These are phyloP conservation scores for Kwoniella heveanensis DNA, from an alignment of 768 basidiomycete species.

Conservation along the genomic window DNA sequence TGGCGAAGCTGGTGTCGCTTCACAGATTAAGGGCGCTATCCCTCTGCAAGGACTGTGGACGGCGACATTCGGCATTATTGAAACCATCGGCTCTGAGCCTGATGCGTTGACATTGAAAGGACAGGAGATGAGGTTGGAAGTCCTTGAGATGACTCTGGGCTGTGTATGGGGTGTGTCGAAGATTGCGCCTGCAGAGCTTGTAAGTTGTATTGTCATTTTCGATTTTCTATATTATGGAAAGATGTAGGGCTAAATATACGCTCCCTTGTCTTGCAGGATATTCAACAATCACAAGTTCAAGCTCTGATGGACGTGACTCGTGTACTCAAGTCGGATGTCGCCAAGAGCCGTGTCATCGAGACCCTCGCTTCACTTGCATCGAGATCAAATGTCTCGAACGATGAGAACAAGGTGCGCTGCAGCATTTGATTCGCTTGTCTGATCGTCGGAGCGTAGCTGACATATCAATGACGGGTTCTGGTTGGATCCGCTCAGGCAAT, in stretches of 20 bases:
- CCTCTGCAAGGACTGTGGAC: conserved; percentile 65
- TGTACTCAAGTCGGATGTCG: conserved; percentile 61
- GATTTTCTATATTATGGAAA: no score
- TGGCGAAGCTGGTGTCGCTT: conserved; percentile 52
- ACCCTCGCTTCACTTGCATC: conserved; percentile 83
- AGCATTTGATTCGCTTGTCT: no score
- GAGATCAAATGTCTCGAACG: conserved; percentile 63
- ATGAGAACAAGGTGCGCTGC: conserved; percentile 65
- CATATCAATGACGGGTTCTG: no score
- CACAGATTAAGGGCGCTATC: conserved; percentile 56
- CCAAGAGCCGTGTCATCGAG: conserved; percentile 78
- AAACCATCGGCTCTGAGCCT: conserved; percentile 38
- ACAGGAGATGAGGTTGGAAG: conserved; percentile 74
- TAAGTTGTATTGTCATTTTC: conserved; percentile 54
- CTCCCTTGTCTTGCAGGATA: conserved; percentile 42
- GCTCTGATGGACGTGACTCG: conserved; percentile 67
- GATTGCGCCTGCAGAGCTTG: conserved; percentile 71
- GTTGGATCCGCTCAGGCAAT: conserved; percentile 48
- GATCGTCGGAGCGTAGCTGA: no score
- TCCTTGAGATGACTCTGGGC: conserved; percentile 62
- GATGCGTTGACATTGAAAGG: conserved; percentile 49
- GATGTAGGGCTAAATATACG: no score
- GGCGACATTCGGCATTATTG: conserved; percentile 48
- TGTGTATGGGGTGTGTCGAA: conserved; percentile 85
- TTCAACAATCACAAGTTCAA: conserved; percentile 64